Evolutionary conservation across 345 rosid species (phyloP).

Genomic region (Eucalyptus polyanthemos): DNA sequence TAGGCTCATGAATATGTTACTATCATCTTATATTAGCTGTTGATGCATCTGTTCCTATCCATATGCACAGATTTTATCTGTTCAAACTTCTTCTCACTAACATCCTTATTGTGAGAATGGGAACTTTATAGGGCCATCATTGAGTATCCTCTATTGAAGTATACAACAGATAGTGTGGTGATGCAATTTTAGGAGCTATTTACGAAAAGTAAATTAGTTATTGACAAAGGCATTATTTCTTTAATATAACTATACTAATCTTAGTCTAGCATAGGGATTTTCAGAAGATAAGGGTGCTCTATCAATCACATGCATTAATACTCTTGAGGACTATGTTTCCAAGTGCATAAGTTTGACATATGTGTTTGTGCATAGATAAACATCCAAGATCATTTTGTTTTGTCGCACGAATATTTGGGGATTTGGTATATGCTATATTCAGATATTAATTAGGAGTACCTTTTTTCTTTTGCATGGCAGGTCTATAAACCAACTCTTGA

Average conservation of each 20-base stretch:
- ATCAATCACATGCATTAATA: not conserved
- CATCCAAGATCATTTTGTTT: not conserved
- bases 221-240: not conserved
- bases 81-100: not conserved
- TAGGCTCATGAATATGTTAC: not conserved
- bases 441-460: not conserved
- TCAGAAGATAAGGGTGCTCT: not conserved
- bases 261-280: not conserved
- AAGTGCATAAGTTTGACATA: not conserved
- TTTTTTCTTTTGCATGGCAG: conserved; percentile 27
- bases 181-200: not conserved
- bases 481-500: conserved; percentile 68
- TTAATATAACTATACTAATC: not conserved
- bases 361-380: not conserved
- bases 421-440: not conserved
- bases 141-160: not conserved
- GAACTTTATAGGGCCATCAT: not conserved
- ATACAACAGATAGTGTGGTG: not conserved
- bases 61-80: not conserved
- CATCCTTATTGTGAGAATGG: not conserved
- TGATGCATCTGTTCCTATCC: not conserved
- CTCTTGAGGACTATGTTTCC: not conserved
- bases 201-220: not conserved
- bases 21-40: not conserved
- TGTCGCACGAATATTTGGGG: not conserved